A percentile compares a stretch with the other conserved stretches of the same genome.
Conservation (phyloP, 495 filamentous ascomycete genomes). For the Hypoxylon fuscum region DNA sequence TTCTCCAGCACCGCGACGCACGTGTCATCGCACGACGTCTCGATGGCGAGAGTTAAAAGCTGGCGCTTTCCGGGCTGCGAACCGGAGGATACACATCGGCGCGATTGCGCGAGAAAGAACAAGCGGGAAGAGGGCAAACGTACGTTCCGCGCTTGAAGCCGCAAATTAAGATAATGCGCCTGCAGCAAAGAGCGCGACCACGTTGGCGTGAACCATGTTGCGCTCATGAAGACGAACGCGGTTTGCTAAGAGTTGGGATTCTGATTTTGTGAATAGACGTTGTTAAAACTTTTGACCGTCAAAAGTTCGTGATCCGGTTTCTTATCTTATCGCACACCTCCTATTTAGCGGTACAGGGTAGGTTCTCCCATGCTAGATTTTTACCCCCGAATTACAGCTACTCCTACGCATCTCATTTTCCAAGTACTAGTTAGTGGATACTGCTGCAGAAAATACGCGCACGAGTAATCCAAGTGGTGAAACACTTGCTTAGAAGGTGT, state of each 20-base stretch:
- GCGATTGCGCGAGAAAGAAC: no score
- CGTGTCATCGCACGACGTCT: constrained; percentile 98
- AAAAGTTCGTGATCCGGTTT: background rate
- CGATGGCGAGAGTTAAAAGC: constrained; percentile 82
- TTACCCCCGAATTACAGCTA: no score
- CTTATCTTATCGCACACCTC: constrained; percentile 7
- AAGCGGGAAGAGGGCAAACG: no score
- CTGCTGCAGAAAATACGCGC: no score
- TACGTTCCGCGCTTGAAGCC: no score
- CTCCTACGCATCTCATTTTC: no score
- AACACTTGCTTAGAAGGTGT: no score
- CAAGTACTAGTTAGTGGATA: no score
- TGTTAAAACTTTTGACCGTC: background rate
- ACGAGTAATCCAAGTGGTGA: no score
- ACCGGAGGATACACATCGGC: constrained; percentile 10
- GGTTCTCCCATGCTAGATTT: background rate
- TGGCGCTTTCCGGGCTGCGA: constrained; percentile 29
- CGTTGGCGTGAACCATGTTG: constrained; percentile 5
- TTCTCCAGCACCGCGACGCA: constrained; percentile 86
- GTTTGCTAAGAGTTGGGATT: background rate
- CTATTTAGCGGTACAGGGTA: background rate
- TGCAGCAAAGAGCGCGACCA: constrained; percentile 8
- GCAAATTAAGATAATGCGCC: no score
- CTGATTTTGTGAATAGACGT: background rate
- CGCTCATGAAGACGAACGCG: constrained; percentile 14